Base-by-base conservation (phyloP, 2,329 filamentous ascomycete species). In the Lachnum nothofagi region DNA sequence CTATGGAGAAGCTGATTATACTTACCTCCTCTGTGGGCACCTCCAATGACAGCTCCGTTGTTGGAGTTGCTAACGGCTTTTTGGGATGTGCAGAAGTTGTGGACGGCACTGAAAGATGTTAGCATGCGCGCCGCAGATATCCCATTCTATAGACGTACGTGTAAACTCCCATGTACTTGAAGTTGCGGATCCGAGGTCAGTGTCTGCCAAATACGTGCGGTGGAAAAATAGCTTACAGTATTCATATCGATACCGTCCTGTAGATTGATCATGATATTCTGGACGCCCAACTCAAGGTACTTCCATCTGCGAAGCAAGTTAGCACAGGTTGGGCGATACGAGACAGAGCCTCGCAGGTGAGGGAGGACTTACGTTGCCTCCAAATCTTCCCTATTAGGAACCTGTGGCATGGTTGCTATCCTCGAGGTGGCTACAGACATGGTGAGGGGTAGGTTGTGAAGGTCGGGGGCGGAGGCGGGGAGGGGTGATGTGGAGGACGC, bases 61-160 rank as follows among this genome's bases (percentile, higher is more conserved):
- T 65, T 66, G 12, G 70, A 70, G 44, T 79, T 75, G n/a, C 80
- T 79, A 38, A 91, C 83, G 1, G 89, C 89, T 68, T 97, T 97
- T 69, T 97, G 93, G 20, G 93, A 95, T 48, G 93, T 98, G 69
- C 93, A 98, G 70, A 98, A 98, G 73, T 98, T 96, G 73, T 98
- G 93, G 42, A 98, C 93, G 53, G 91, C 90, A 45, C 78, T 91
- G 67, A 47, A 43, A 42, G 39, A 39, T 17, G 63, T 79, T 58
- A 79, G 71, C 46, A 35, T 45, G 45, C 3, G 23, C 3, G 23
- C 17, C 44, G 34, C 31, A 3, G n/a, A 8, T 37, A 17, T 19
- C 39, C 33, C 20, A 29, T 60, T 16, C 62, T 6, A 24, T 41
- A 27, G 44, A 68, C 71, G 59, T 66, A 89, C 85, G 91, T 96